A percentile compares a stretch with the other conserved stretches of the same genome.
phyloP scores from a whole-genome alignment of 305 asterid species.

The Plantago rigida region DNA sequence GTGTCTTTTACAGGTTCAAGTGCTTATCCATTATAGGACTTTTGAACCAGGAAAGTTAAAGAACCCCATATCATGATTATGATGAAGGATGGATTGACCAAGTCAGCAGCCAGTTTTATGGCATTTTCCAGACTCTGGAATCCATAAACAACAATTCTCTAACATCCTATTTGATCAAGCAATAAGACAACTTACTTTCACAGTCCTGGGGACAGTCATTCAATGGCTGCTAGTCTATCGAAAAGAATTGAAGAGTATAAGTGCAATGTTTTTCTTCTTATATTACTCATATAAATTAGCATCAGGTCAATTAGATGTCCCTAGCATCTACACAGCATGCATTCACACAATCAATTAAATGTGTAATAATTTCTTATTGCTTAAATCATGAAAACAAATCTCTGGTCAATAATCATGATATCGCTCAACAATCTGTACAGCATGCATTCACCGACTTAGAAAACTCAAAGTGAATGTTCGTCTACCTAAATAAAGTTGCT shows the following conservation, averaged over 20 bases:
- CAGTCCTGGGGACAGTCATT: conserved; percentile 15
- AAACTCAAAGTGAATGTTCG: background rate
- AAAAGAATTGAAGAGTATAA: conserved; percentile 4
- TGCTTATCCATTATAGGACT: background rate
- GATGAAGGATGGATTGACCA: conserved; percentile 19
- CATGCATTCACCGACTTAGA: background rate
- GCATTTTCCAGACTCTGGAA: conserved; percentile 15
- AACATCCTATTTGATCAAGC: conserved; percentile 20
- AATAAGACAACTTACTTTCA: conserved; percentile 23
- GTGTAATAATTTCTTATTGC: conserved; percentile 1
- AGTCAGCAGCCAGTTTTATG: conserved; percentile 24
- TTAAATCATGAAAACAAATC: background rate
- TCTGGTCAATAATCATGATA: background rate
- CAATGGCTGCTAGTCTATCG: conserved; percentile 4
- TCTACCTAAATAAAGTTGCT: too few species aligned
- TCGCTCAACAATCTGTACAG: background rate
- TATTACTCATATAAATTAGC: background rate
- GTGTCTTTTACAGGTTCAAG: background rate
- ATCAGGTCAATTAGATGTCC: background rate
- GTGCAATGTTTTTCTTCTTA: conserved; percentile 2
- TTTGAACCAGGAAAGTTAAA: conserved; percentile 7
- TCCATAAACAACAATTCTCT: conserved; percentile 15
- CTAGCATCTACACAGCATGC: background rate
- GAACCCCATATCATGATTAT: conserved; percentile 17
- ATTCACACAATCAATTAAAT: background rate